Evolutionary conservation across 2,329 filamentous ascomycete genomes (phyloP).

Genomic region (Aspergillus carbonarius): DNA sequence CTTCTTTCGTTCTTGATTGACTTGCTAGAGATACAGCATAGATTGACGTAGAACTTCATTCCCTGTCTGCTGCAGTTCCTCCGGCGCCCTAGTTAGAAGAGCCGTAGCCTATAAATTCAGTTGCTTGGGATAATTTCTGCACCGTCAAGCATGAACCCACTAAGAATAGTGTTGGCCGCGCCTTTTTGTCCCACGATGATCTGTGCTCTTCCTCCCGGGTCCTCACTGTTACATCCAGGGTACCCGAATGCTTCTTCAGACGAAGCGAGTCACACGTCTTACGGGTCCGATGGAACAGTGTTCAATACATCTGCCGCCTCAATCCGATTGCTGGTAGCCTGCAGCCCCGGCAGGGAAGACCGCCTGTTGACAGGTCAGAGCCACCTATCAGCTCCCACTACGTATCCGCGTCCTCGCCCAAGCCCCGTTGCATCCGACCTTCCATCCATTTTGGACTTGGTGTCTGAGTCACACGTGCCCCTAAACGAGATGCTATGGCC

Average conservation of each 20-base stretch:
- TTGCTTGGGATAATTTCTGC: neutral
- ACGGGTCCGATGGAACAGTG: neutral
- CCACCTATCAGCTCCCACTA: neutral
- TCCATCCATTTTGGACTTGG: neutral
- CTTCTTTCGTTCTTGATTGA: conserved; percentile 15
- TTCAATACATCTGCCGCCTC: neutral
- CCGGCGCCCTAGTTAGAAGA: neutral
- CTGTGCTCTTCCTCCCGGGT: neutral
- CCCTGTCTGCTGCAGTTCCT: neutral
- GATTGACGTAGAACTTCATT: conserved; percentile 18
- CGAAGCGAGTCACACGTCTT: neutral
- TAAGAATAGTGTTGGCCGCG: neutral
- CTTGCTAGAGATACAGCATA: conserved; percentile 21
- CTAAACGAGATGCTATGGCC: neutral
- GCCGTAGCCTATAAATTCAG: neutral
- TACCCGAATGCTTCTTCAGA: neutral
- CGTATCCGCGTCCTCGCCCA: neutral
- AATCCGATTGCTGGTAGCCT: neutral
- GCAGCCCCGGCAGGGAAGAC: neutral
- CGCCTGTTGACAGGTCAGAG: neutral
- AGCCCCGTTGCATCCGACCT: neutral
- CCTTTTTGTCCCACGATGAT: neutral
- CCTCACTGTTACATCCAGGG: neutral
- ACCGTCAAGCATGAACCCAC: neutral
- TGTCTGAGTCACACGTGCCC: neutral